Evolutionary conservation across 805 yeast species (phyloP), one percentile per base, ranked within the genome.

Genomic region (Suhomyces pyralidae): DNA sequence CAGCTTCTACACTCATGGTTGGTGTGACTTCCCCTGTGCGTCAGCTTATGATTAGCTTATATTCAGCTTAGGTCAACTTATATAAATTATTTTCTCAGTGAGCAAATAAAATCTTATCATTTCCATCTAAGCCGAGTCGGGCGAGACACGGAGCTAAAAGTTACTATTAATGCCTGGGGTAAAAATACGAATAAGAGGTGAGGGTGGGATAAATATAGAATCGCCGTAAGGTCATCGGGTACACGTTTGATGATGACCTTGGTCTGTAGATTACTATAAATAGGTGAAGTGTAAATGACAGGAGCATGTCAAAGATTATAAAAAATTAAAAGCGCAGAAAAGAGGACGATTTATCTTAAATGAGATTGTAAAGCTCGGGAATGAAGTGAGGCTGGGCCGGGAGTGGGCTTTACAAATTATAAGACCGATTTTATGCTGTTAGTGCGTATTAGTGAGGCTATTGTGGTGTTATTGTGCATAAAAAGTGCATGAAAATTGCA

Each of bases 51-150:
- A 4, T 20, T 20, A 20, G 22, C 42, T 38, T 19, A 28, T 28
- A 12, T 12, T 28, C n/a, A 10, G 32, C 32, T 28, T 28, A 28
- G 32, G 6, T 28, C 32, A 38, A 14, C 24, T 19, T 10, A 38
- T 17, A 38, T 38, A 9, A 5, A 19, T 38, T 17, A 17, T 38
- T 38, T 38, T 17, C 42, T 38, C 42, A 19, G 5, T n/a, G 40
- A 30, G 40, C 48, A 30, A 36, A 22, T n/a, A 22, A 46, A 46
- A 34, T 46, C 49, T 46, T 36, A 46, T 46, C 49, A 46, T 34
- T 34, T 46, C 32, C 49, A 46, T 46, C 49, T 46, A 46, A 14
- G 49, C 49, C 49, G 49, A 46, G 26, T 34, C 49, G 49, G 49
- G 19, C 24, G 24, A 46, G 19, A 28, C 20, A 32, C 48, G 40